These are phyloP conservation scores for Amanita molliuscula DNA, from an alignment of 768 basidiomycete genomes.

Conservation along the genomic window DNA sequence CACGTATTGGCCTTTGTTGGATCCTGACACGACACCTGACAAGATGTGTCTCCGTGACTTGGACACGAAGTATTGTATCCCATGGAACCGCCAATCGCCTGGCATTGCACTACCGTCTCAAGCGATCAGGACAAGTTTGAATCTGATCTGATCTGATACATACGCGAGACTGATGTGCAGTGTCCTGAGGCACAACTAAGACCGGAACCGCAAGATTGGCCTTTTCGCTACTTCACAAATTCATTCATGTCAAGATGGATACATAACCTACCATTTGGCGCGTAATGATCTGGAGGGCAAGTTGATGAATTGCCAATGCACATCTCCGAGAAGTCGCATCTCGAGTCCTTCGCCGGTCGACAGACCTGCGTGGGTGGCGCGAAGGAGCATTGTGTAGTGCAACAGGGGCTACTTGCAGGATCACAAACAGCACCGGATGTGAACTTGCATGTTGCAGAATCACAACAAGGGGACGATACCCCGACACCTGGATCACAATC, in stretches of 20 bases:
- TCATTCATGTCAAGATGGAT: not conserved
- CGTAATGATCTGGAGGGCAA: slow-evolving; percentile 58
- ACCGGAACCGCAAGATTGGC: slow-evolving; percentile 57
- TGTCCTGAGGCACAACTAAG: slow-evolving; percentile 68
- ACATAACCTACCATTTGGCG: slow-evolving; percentile 46
- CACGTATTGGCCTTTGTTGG: slow-evolving; percentile 53
- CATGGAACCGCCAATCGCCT: slow-evolving; percentile 61
- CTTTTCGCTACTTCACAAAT: slow-evolving; percentile 18
- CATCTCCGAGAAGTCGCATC: slow-evolving; percentile 62
- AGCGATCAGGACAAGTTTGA: slow-evolving; percentile 9
- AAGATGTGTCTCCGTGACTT: slow-evolving; percentile 48
- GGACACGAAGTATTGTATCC: slow-evolving; percentile 59
- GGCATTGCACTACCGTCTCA: slow-evolving; percentile 54
- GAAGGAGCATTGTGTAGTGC: slow-evolving; percentile 58
- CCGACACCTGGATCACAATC: slow-evolving; percentile 78
- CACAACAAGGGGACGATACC: slow-evolving; percentile 58
- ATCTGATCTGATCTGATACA: slow-evolving; percentile 11
- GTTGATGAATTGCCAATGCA: slow-evolving; percentile 67
- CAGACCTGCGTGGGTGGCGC: slow-evolving; percentile 62
- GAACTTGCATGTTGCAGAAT: slow-evolving; percentile 69
- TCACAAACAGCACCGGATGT: slow-evolving; percentile 64
- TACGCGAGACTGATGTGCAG: slow-evolving; percentile 69
- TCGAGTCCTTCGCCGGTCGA: slow-evolving; percentile 50
- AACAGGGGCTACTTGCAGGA: slow-evolving; percentile 67
- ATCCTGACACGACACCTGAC: slow-evolving; percentile 75